A percentile compares a stretch with the other conserved stretches of the same genome.
phyloP scores from a whole-genome alignment of 192 early-diverging fungal species.

The Geosiphon pyriformis region DNA sequence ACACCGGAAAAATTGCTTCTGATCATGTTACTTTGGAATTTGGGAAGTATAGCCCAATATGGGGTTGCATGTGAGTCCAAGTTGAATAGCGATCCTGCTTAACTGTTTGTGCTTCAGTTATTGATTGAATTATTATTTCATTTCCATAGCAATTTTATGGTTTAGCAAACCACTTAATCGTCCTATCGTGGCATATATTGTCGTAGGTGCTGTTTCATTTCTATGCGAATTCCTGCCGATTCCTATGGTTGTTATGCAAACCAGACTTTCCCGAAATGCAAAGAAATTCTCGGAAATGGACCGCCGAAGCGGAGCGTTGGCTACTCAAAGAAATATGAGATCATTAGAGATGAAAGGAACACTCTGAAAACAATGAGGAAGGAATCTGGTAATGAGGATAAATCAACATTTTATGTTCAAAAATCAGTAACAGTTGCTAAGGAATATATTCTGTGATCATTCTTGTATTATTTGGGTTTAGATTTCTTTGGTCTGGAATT shows the following conservation, averaged over 20 bases:
- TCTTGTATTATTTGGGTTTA: no score
- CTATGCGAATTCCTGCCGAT: conserved; percentile 12
- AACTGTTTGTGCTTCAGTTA: not conserved
- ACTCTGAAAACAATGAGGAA: no score
- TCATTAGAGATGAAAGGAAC: no score
- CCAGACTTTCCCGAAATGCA: not conserved
- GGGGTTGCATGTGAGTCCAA: conserved; percentile 7
- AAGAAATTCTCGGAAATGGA: no score
- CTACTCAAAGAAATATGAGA: no score
- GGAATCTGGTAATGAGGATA: no score
- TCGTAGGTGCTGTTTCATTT: not conserved
- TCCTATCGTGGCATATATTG: conserved; percentile 3
- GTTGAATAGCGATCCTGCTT: not conserved
- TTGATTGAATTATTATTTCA: not conserved
- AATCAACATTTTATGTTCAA: no score
- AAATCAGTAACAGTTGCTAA: no score
- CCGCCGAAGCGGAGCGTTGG: no score
- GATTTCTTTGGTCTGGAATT: no score
- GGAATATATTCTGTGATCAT: no score
- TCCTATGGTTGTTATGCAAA: conserved; percentile 13
- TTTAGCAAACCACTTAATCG: conserved; percentile 1
- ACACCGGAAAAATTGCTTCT: conserved; percentile 3
- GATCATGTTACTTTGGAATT: conserved; percentile 15
- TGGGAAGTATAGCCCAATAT: conserved; percentile 22
- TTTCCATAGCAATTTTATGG: conserved; percentile 16